These are phyloP conservation scores for Nakaseomyces glabratus DNA, from an alignment of 1,139 yeast species.

Conservation along the genomic window DNA sequence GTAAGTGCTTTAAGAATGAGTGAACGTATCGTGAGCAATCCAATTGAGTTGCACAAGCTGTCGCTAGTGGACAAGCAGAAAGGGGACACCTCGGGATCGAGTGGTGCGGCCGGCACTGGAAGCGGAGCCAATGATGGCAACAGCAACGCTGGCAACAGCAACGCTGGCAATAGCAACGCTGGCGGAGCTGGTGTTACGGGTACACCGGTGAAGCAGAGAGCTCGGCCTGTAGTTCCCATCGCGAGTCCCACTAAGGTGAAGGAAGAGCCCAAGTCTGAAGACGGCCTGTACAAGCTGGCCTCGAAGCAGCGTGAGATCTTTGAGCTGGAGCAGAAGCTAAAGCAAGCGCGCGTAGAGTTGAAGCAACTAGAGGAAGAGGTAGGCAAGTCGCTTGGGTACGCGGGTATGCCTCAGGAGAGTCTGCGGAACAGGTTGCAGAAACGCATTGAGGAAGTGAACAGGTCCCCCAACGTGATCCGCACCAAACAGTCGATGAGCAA, in stretches of 20 bases:
- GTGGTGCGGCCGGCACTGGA: background rate
- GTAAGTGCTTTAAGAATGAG: conserved; percentile 8
- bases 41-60: conserved; percentile 29
- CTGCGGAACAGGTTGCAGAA: conserved; percentile 12
- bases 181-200: background rate
- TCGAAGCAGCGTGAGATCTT: conserved; percentile 38
- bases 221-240: conserved; percentile 6
- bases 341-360: conserved; percentile 33
- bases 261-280: conserved; percentile 8
- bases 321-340: conserved; percentile 34
- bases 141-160: conserved; percentile 1
- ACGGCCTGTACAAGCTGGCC: conserved; percentile 32
- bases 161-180: background rate
- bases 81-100: background rate
- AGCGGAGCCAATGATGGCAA: background rate
- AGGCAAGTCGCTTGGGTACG: conserved; percentile 12
- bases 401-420: conserved; percentile 7
- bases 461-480: conserved; percentile 17
- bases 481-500: conserved; percentile 20
- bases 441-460: conserved; percentile 18
- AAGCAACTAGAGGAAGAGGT: conserved; percentile 31
- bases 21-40: conserved; percentile 29
- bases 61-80: conserved; percentile 19
- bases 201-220: background rate
- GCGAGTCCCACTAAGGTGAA: conserved; percentile 6